These are phyloP conservation scores for Fusarium penzigii DNA, from an alignment of 2,329 filamentous ascomycete genomes.

Conservation along the genomic window DNA sequence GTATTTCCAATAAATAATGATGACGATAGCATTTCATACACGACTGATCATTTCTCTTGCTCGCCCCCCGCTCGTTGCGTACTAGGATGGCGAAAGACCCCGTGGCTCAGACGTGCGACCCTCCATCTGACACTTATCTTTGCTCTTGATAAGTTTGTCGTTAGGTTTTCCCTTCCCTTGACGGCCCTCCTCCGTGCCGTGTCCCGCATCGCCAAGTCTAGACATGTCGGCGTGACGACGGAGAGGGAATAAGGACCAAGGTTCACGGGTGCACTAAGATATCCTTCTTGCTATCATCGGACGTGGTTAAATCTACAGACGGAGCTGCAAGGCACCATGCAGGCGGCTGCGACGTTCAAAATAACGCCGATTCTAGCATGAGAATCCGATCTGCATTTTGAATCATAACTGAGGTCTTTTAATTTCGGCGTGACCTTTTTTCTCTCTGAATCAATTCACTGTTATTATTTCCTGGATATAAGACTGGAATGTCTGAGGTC, in stretches of 20 bases:
- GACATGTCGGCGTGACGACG: background rate
- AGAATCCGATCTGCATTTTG: constrained; percentile 29
- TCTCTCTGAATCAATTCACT: constrained; percentile 5
- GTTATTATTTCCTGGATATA: constrained; percentile 9
- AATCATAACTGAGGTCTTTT: constrained; percentile 27
- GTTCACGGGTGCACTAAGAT: too few species aligned
- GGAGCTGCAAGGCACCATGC: constrained; percentile 31
- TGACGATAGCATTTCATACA: constrained; percentile 9
- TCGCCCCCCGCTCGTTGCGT: constrained; percentile 7
- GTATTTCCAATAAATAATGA: constrained; percentile 5
- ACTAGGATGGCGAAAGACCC: constrained; percentile 12
- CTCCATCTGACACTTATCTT: constrained; percentile 8
- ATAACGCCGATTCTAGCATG: constrained; percentile 25
- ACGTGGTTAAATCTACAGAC: too few species aligned
- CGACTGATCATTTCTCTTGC: constrained; percentile 20
- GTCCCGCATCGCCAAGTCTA: background rate
- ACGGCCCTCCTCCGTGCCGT: background rate
- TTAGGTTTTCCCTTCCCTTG: too few species aligned
- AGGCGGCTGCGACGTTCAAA: constrained; percentile 21
- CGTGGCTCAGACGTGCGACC: constrained; percentile 26
- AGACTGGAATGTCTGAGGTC: too few species aligned
- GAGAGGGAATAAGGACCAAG: background rate
- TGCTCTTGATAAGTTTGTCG: background rate
- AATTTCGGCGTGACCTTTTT: constrained; percentile 29
- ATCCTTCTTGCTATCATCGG: too few species aligned